Base-by-base conservation (phyloP, 306 rosid species). In the peach (Prunus persica) region DNA sequence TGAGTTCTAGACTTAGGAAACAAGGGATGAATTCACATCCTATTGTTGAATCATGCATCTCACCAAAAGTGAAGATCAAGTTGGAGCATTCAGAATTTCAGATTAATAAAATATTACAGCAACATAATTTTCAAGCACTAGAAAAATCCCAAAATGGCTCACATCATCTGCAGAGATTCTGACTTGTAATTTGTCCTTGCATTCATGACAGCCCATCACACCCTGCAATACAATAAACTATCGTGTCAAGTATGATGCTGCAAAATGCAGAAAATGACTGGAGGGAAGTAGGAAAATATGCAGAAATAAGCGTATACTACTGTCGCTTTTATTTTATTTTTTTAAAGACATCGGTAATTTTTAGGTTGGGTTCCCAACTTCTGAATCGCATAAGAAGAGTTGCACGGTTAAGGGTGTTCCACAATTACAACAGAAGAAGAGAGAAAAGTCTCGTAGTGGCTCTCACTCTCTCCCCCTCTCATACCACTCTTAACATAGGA, bases 101-200 rank as follows among this genome's bases (percentile, higher is more conserved):
- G 56, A 24, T 67, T 62, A 76, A 38, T 13, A 19, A 13, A 67
- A 54, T 43, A 2, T 28, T 28, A 73, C 15, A 67, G 22, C 41
- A 75, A 72, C 54, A 79, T 55, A 60, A 15, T 18, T 11, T 16
- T 34, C 46, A 66, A 11, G n/a, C 25, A 63, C 10, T 56, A 1
- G 3, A 41, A 30, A n/a, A 27, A 15, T 13, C 41, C 18, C 32
- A 61, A 72, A 81, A 69, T 18, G 78, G 87, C 98, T 90, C 86
- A 92, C 98, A 85, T 89, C 96, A 79, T 92, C 98, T 54, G 93
- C 93, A 49, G 98, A 95, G 76, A 95, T 90, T 85, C 88, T 87
- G 77, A 95, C 75, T 80, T 85, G 93, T 51, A 95, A 83, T 82
- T 93, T 95, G 86, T 88, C 77, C 72, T 90, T 92, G 92, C 98